A percentile compares a stretch with the other conserved stretches of the same genome.
These are phyloP conservation scores for Colletotrichum tanaceti DNA, from an alignment of 2,329 filamentous ascomycete genomes.

Conservation along the genomic window DNA sequence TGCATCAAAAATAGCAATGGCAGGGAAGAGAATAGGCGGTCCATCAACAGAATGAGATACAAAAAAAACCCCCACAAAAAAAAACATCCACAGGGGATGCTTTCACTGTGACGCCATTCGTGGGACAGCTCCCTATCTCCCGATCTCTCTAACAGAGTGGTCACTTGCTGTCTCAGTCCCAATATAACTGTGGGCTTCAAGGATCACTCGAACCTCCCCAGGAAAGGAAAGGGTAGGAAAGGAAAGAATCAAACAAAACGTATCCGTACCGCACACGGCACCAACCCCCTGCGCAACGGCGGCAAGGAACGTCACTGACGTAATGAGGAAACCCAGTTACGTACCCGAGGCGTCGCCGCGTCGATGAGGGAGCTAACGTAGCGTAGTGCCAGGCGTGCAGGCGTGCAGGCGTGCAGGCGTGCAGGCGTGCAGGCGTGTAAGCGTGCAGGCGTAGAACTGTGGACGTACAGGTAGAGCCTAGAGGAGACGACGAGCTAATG, in stretches of 20 bases:
- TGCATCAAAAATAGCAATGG: conserved; percentile 11
- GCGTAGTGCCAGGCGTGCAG: neutral
- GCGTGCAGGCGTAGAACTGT: neutral
- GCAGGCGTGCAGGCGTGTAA: too few species aligned
- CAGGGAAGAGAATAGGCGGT: neutral
- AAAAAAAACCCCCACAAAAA: neutral
- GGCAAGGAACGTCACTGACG: conserved; percentile 24
- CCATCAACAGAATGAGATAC: neutral
- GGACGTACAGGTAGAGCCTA: too few species aligned
- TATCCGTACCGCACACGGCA: neutral
- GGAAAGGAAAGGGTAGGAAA: neutral
- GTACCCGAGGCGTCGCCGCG: conserved; percentile 25
- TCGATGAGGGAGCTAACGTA: conserved; percentile 26
- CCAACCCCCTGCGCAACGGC: conserved; percentile 13
- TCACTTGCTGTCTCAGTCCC: neutral
- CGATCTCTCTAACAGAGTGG: neutral
- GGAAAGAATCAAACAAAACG: neutral
- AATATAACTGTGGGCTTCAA: neutral
- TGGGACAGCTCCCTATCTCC: neutral
- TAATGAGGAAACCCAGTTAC: conserved; percentile 20
- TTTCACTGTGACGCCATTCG: conserved; percentile 20
- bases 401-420: too few species aligned
- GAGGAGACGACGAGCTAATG: conserved; percentile 19
- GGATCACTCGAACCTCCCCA: neutral
- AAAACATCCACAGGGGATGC: neutral